Evolutionary conservation across 106 monocot genomes (phyloP).

Genomic region (Triglochin maritima): DNA sequence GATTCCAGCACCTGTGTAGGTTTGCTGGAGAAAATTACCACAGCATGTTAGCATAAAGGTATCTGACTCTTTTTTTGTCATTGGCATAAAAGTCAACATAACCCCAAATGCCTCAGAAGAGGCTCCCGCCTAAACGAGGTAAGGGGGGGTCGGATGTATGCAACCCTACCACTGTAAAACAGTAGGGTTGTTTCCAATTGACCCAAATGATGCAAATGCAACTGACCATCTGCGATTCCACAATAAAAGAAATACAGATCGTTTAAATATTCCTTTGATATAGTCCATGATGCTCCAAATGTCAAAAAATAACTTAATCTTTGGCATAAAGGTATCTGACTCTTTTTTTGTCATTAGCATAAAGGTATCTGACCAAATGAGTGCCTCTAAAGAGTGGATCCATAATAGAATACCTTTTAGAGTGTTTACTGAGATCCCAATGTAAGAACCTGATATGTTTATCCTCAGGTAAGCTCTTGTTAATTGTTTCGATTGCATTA

Average conservation of each 20-base stretch:
- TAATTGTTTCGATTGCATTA: constrained; percentile 56
- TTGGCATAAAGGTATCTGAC: neutral
- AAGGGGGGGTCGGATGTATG: no score
- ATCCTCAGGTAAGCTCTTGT: constrained; percentile 42
- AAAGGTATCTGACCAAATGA: neutral
- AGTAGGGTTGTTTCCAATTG: no score
- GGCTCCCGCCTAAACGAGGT: no score
- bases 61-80: neutral
- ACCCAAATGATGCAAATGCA: no score
- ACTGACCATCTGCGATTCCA: no score
- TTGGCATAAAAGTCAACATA: neutral
- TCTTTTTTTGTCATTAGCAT: neutral
- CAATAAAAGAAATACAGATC: no score
- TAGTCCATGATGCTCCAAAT: no score
- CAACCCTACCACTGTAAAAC: no score
- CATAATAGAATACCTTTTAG: constrained; percentile 29
- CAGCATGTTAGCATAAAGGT: neutral
- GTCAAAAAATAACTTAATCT: no score
- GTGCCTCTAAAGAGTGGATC: neutral
- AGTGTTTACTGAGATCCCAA: constrained; percentile 55
- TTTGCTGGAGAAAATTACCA: constrained; percentile 22
- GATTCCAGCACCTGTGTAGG: constrained; percentile 46
- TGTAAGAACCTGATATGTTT: constrained; percentile 50
- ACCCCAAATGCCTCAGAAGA: no score
- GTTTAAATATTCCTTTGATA: no score